Conservation (phyloP, 2,329 filamentous ascomycete genomes). For the Penicillium sp. region DNA sequence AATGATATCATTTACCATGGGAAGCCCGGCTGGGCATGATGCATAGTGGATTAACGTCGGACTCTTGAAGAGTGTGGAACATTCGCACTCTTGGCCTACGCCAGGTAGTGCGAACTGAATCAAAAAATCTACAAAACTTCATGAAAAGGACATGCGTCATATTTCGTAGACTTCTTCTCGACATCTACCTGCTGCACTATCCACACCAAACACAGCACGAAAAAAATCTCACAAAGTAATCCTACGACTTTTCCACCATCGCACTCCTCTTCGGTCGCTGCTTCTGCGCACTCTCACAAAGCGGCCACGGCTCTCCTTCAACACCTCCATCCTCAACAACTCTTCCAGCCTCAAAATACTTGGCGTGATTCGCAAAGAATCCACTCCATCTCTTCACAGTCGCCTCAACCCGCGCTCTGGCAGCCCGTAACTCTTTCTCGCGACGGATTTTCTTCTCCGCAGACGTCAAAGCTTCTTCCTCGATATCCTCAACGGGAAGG, state of each 20-base stretch:
- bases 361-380: conserved; percentile 76
- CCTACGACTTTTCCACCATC: conserved; percentile 20
- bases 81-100: conserved; percentile 30
- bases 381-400: conserved; percentile 76
- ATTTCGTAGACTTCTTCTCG: conserved; percentile 4
- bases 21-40: conserved; percentile 40
- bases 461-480: conserved; percentile 31
- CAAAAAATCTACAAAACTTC: conserved; percentile 33
- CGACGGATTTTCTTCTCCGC: conserved; percentile 52
- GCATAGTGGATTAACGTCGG: conserved; percentile 32
- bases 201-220: not conserved
- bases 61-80: conserved; percentile 31
- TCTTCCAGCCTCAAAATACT: conserved; percentile 77
- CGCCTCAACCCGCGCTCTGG: conserved; percentile 62
- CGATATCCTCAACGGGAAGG: conserved; percentile 63
- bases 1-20: conserved; percentile 41
- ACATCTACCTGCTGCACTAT: not conserved
- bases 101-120: conserved; percentile 36
- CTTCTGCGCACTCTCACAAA: conserved; percentile 71
- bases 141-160: conserved; percentile 10
- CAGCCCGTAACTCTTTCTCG: conserved; percentile 63
- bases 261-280: conserved; percentile 56
- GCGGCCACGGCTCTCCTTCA: conserved; percentile 50
- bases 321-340: conserved; percentile 48
- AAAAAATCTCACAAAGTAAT: not conserved